Evolutionary conservation across 106 monocot species (phyloP).

Genomic region (Phalaenopsis equestris): DNA sequence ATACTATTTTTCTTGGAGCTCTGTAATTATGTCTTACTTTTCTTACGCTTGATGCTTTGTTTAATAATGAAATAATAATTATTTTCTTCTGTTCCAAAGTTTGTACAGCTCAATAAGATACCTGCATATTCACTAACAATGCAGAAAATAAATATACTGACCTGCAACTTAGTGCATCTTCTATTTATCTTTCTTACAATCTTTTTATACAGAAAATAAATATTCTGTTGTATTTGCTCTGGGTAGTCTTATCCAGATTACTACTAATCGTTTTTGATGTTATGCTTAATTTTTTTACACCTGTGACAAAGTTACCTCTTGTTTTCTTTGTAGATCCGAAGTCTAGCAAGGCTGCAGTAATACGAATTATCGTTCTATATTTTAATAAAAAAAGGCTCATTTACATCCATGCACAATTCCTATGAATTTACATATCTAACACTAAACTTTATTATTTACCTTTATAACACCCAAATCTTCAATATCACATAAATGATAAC

Average conservation of each 20-base stretch:
- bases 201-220: no score
- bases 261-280: background rate
- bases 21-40: background rate
- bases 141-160: background rate
- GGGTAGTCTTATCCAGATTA: background rate
- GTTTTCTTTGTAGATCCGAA: background rate
- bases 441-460: no score
- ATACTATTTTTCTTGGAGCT: background rate
- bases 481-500: no score
- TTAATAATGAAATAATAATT: background rate
- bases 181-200: background rate
- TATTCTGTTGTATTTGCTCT: background rate
- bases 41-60: background rate
- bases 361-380: background rate
- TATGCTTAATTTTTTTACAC: background rate
- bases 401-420: no score
- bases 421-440: no score
- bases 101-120: background rate
- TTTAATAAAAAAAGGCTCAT: background rate
- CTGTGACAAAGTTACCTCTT: background rate
- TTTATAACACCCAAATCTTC: no score
- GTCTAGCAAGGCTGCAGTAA: background rate
- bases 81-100: background rate
- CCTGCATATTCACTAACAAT: background rate
- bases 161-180: background rate